Base-by-base conservation (phyloP, 2,329 filamentous ascomycete genomes). In the Hypocrella siamensis region DNA sequence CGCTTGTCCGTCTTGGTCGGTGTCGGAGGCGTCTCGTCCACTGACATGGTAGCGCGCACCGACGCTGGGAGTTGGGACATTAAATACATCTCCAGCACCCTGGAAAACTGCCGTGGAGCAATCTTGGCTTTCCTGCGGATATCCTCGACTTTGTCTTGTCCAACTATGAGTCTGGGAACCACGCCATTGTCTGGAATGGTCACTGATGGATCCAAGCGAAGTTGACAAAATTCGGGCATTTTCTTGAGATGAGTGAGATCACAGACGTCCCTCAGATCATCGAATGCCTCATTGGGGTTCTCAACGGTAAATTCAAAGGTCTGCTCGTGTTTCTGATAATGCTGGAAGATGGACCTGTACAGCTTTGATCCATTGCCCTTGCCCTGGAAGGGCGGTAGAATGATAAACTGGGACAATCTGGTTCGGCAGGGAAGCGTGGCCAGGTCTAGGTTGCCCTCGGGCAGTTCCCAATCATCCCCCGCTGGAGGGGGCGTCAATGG, bases 361-460 rank as follows among this genome's bases (percentile, higher is more conserved):
- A 98, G 71, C 26, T 73, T 67, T 9, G 75, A 69, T 22, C 88
- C 90, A 31, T 88, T 75, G 12, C 85, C 85, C 38, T 75, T 71
- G 38, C 71, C 67, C 50, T 94, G 86, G 53, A 84, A 93, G 5
- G 84, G 79, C 3, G 86, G 86, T 9, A 98, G 64, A 39, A 98
- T 77, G 38, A 98, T 49, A 54, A 96, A 96, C 52, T 98, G 90
- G 0, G 88, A 93, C 41, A 98, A 82, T 28, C 92, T 71, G 37
- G 83, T 74, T 25, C 88, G 75, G 44, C 78, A 79, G 10, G 82
- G 79, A 3, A 86, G 65, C 30, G 76, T 59, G 4, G 69, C 52
- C 40, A 77, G 60, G 29, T 63, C 56, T 29, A 67, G 52, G 19
- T 67, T 52, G 25, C 58, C 46, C 41, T 50, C 36, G 31, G 59